Evolutionary conservation across 148 eudicot genomes (phyloP).

Genomic region (Camellia sinensis): DNA sequence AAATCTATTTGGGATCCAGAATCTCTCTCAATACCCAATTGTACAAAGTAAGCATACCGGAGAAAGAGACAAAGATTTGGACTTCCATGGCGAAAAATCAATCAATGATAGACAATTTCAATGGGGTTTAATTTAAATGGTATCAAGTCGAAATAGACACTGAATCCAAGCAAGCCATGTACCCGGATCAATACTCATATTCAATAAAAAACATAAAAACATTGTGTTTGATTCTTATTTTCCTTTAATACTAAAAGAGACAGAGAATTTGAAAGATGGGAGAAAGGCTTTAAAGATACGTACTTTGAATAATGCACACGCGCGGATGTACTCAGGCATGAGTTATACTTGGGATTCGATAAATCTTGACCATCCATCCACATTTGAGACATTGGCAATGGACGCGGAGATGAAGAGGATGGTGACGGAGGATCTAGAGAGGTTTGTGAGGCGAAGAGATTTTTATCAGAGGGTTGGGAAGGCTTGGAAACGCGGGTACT

Average conservation of each 20-base stretch:
- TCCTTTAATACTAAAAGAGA: slow-evolving; percentile 21
- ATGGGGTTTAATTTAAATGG: slow-evolving; percentile 10
- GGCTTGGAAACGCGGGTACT: slow-evolving; percentile 35
- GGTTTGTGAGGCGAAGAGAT: slow-evolving; percentile 29
- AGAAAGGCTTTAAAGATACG: slow-evolving; percentile 31
- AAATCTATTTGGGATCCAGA: slow-evolving; percentile 28
- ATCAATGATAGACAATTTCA: not conserved
- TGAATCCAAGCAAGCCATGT: not conserved
- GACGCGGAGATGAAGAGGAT: slow-evolving; percentile 18
- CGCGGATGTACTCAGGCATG: slow-evolving; percentile 14
- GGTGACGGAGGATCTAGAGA: slow-evolving; percentile 28
- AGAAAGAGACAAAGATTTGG: not conserved
- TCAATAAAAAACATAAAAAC: slow-evolving; percentile 24
- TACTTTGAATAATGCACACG: slow-evolving; percentile 17
- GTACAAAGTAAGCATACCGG: not conserved
- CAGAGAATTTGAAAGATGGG: slow-evolving; percentile 20
- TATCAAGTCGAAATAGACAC: not conserved
- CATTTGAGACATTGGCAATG: slow-evolving; percentile 30
- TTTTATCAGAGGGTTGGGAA: slow-evolving; percentile 25
- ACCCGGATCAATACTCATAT: slow-evolving; percentile 7
- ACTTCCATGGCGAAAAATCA: slow-evolving; percentile 9
- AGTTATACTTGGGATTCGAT: slow-evolving; percentile 29
- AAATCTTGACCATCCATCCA: slow-evolving; percentile 42
- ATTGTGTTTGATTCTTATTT: slow-evolving; percentile 33
- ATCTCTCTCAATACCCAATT: not conserved